A percentile compares a stretch with the other conserved stretches of the same genome.
Conservation (phyloP, 148 eudicot genomes). For the Rhododendron vialii region DNA sequence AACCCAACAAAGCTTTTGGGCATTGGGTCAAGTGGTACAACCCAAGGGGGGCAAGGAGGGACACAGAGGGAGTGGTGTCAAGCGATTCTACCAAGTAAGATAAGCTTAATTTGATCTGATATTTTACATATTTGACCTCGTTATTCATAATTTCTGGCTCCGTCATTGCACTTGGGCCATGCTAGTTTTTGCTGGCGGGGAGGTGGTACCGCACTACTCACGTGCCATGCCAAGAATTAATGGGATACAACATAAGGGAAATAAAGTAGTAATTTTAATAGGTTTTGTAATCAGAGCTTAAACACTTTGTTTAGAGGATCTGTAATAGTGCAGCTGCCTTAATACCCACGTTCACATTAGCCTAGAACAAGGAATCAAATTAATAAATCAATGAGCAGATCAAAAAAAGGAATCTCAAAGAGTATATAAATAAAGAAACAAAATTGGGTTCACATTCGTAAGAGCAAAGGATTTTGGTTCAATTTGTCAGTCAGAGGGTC, state of each 20-base stretch:
- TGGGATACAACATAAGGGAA: neutral
- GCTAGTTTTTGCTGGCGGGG: neutral
- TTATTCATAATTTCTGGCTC: too few species aligned
- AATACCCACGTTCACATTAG: neutral
- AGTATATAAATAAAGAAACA: neutral
- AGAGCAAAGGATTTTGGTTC: neutral
- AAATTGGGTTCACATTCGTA: neutral
- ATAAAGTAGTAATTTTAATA: neutral
- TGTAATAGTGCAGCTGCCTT: neutral
- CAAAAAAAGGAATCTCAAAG: too few species aligned
- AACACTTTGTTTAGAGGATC: neutral
- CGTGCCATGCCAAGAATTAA: neutral
- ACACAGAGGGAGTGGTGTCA: neutral
- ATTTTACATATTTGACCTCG: too few species aligned
- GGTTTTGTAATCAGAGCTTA: neutral
- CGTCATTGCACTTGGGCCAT: neutral
- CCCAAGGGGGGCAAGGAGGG: neutral
- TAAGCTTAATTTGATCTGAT: neutral
- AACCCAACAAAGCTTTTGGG: neutral
- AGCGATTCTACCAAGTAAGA: too few species aligned
- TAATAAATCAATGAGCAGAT: neutral
- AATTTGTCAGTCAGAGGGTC: neutral
- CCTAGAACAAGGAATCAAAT: neutral
- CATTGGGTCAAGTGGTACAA: neutral
- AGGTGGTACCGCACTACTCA: neutral